Base-by-base conservation (phyloP, 805 yeast genomes). In the Wickerhamomyces chambardii region DNA sequence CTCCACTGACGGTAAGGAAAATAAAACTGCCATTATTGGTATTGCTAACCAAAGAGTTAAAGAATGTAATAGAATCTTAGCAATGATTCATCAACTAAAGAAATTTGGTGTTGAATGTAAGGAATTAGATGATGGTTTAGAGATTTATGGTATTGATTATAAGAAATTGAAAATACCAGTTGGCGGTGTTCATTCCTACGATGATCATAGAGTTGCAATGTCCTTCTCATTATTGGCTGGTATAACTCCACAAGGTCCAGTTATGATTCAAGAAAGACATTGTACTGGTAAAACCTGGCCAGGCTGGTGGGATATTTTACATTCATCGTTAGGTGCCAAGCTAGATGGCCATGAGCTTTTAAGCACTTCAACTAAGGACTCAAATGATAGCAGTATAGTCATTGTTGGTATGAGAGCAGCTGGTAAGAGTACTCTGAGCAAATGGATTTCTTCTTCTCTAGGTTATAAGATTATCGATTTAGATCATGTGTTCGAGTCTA, bases 271-370 rank as follows among this genome's bases (percentile, higher is more conserved):
- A 45, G 96, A 90, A 53, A 77, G 97, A 60, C 74, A 82, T 18
- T 86, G 97, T 55, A 94, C 96, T 2, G 94, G 90, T 38, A 92
- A 92, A 64, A 92, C 98, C 0, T 92, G 98, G 98, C 98, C 98
- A 16, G 97, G 97, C 28, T 92, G 98, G 98, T 92, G 98, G 98
- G 98, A 92, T 60, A 72, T 78, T 26, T 65, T 92, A 43, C 87
- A 78, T 53, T 71, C 82, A 33, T 61, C 69, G 32, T 74, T 92
- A 48, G 70, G 76, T 16, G 81, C 74, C 18, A 49, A 58, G 10
- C 58, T 92, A 27, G 82, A 77, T 48, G 98, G 98, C 18, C 67
- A 66, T 47, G 94, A 84, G 51, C 69, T 72, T 6, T 33, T 6
- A 40, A 45, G 17, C 36, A 47, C 10, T 45, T 46, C 21, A 40